Base-by-base conservation (phyloP, 495 filamentous ascomycete genomes). In the Penicillium turbatum region DNA sequence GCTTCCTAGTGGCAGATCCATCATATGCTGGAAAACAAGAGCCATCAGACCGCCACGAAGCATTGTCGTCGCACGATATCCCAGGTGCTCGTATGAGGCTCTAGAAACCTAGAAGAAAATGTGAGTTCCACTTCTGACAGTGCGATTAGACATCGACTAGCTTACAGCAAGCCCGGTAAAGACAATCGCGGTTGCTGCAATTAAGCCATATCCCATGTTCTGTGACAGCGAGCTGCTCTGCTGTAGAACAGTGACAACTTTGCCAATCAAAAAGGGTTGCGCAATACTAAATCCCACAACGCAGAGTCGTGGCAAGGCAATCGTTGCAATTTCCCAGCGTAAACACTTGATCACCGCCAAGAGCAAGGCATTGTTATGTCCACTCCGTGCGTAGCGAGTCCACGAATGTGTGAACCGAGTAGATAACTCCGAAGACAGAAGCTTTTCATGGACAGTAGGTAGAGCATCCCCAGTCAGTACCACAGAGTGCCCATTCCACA, bases 181-280 rank as follows among this genome's bases (percentile, higher is more conserved):
- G 6, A 85, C 74, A 11, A 80, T 47, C 10, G 72, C 64, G 42
- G 74, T 78, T 0, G 81, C 82, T 26, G 74, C 82, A 55, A 85
- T 80, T 48, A 84, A 65, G 13, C 82, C 82, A 57, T 82, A 82
- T 6, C 82, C 75, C 32, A 70, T 53, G 50, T 81, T 74, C 9
- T n/a, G 44, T 62, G n/a, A 62, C 47, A 61, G 31, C 46, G 19
- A 53, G 56, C 5, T 41, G 50, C 7, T 75, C 64, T 50, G 64
- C 38, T 27, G 65, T 32, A 30, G 71, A 63, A 46, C 68, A 64
- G 16, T 56, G 50, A 81, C 61, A 0, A 76, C 65, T 19, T 67
- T 67, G 39, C 76, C 67, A 26, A 86, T 74, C 17, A 86, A 64
- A 43, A 86, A 79, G 5, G 83, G 81, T 56, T 85, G 82, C 26